Base-by-base conservation (phyloP, 768 basidiomycete species). In the Hygrocybe punicea region DNA sequence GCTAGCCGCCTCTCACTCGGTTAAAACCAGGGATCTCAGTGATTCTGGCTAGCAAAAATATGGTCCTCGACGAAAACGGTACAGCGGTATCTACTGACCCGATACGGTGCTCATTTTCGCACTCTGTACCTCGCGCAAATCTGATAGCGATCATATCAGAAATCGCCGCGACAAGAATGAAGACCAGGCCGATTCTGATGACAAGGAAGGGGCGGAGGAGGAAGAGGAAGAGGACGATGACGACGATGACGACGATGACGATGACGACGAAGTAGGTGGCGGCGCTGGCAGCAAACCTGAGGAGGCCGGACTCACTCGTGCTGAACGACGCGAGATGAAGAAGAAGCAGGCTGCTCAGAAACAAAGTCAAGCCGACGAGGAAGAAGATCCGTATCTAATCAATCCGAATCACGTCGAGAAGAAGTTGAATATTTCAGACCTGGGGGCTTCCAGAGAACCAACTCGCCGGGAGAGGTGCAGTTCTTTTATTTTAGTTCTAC, bases 321-420 rank as follows among this genome's bases (percentile, higher is more conserved):
- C 81, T 1, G 86, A 95, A 70, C 78, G 90, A 57, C 83, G 81
- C 61, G 93, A 87, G 29, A 71, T 89, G 65, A 94, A 94, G 83
- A 93, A 89, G 81, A 86, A 89, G 67, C 84, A 88, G 66, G 78
- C 79, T 21, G 75, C 78, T 53, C 69, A 79, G 66, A 77, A 81
- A 67, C 65, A 75, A 67, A 66, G 74, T 60, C 62, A 67, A 58
- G 69, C 23, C 69, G 80, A 78, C 3, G 82, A 80, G 4, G 82
- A 79, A 3, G 83, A 85, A 33, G 89, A 93, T 59, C 78, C 79
- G 0, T 82, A 91, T 60, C 72, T 91, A 50, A 81, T 86, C 62
- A 93, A 93, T 67, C 87, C 89, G 10, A 94, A 93, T 65, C 87
- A 84, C 61, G 78, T 86, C 29, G 62, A 69, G 66, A 91, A 86